phyloP scores from a whole-genome alignment of 2,329 filamentous ascomycete genomes.

The Acephala macrosclerotiorum region DNA sequence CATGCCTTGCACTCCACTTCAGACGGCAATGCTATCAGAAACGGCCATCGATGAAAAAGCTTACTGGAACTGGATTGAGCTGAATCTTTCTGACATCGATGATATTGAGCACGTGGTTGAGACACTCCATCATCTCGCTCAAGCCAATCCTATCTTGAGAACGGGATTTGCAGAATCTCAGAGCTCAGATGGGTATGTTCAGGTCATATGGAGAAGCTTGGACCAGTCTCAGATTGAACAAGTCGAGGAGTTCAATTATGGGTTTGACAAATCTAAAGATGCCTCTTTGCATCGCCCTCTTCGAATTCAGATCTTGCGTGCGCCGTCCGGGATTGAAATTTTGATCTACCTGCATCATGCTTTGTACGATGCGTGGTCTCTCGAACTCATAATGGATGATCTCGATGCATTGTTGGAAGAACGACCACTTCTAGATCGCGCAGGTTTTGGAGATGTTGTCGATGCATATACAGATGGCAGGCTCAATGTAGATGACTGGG shows the following conservation, averaged over 20 bases:
- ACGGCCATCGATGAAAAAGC: slow-evolving; percentile 63
- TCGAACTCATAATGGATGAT: slow-evolving; percentile 77
- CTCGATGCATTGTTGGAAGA: slow-evolving; percentile 56
- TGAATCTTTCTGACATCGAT: slow-evolving; percentile 53
- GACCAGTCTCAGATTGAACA: slow-evolving; percentile 48
- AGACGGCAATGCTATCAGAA: slow-evolving; percentile 82
- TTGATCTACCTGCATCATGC: slow-evolving; percentile 75
- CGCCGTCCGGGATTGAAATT: slow-evolving; percentile 38
- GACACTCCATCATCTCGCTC: slow-evolving; percentile 58
- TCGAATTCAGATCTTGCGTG: slow-evolving; percentile 59
- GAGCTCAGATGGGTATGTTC: slow-evolving; percentile 57
- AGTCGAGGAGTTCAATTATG: slow-evolving; percentile 48
- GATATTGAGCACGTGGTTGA: slow-evolving; percentile 50
- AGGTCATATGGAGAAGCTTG: slow-evolving; percentile 68
- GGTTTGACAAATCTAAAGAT: slow-evolving; percentile 47
- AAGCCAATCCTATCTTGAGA: slow-evolving; percentile 71
- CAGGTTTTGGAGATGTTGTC: slow-evolving; percentile 68
- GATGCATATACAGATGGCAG: slow-evolving; percentile 51
- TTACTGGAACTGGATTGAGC: slow-evolving; percentile 81
- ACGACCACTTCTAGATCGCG: slow-evolving; percentile 46
- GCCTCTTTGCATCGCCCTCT: slow-evolving; percentile 60
- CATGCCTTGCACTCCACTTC: slow-evolving; percentile 73
- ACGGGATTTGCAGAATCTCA: slow-evolving; percentile 72
- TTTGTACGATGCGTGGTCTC: slow-evolving; percentile 92
- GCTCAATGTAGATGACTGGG: slow-evolving; percentile 45